Evolutionary conservation across 73 alveolate genomes (phyloP).

Genomic region (Blepharisma japonicum): DNA sequence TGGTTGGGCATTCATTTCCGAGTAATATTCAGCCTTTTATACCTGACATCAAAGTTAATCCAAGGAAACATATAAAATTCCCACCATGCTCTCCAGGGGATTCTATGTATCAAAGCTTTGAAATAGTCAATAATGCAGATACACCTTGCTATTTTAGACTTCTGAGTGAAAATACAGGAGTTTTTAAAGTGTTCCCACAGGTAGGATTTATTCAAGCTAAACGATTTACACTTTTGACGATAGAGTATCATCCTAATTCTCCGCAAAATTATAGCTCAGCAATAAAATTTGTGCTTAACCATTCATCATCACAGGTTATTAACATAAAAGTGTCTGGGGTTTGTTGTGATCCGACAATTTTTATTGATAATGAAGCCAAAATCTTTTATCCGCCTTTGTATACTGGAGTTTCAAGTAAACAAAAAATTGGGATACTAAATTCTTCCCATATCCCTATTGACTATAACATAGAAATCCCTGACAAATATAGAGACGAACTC

Average conservation of each 20-base stretch:
- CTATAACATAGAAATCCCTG: conserved; percentile 83
- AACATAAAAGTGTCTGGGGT: conserved; percentile 80
- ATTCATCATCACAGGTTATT: conserved; percentile 78
- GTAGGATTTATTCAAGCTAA: conserved; percentile 93
- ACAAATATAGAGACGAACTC: conserved; percentile 82
- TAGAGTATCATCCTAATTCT: conserved; percentile 93
- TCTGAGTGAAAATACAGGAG: conserved; percentile 84
- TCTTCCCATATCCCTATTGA: conserved; percentile 87
- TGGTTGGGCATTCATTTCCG: conserved; percentile 96
- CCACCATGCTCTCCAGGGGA: conserved; percentile 95
- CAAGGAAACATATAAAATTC: conserved; percentile 82
- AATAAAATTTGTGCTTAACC: conserved; percentile 84
- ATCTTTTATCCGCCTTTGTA: conserved; percentile 96
- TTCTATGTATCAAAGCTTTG: conserved; percentile 87
- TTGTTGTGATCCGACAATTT: conserved; percentile 90
- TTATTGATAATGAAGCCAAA: conserved; percentile 84
- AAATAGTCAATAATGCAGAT: conserved; percentile 91
- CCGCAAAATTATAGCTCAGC: conserved; percentile 84
- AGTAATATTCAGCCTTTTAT: conserved; percentile 93
- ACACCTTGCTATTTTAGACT: conserved; percentile 92
- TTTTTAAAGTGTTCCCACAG: conserved; percentile 88
- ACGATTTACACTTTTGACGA: conserved; percentile 75
- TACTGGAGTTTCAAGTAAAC: conserved; percentile 88
- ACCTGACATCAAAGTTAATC: conserved; percentile 92
- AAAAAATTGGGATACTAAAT: conserved; percentile 83